Conservation (phyloP, 768 basidiomycete species). For the Postia placenta region DNA sequence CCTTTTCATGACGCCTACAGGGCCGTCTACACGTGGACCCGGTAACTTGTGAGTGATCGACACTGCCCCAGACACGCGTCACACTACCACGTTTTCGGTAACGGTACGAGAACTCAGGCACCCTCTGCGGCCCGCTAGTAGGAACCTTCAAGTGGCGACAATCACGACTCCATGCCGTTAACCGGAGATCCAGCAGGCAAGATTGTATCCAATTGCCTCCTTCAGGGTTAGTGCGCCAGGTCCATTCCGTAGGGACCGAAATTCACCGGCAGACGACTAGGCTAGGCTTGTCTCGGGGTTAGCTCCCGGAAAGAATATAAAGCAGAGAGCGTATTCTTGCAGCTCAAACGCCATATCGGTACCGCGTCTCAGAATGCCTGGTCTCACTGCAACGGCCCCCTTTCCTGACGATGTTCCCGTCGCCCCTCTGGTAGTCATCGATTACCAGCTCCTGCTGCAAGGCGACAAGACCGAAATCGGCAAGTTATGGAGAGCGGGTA, state of each 20-base stretch:
- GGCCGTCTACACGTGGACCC: slow-evolving; percentile 2
- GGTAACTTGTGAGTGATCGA: slow-evolving; percentile 4
- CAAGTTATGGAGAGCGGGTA: slow-evolving; percentile 51
- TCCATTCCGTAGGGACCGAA: neutral
- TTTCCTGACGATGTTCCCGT: slow-evolving; percentile 50
- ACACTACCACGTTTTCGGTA: neutral
- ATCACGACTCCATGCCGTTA: no score
- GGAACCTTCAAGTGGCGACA: neutral
- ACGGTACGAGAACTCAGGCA: neutral
- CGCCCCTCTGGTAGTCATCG: slow-evolving; percentile 50
- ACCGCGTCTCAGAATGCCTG: slow-evolving; percentile 20
- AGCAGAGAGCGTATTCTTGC: neutral
- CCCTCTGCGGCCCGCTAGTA: neutral
- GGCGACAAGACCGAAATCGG: slow-evolving; percentile 39
- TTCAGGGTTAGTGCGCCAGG: slow-evolving; percentile 2
- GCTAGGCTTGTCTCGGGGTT: neutral
- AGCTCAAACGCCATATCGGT: neutral
- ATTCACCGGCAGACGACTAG: slow-evolving; percentile 3
- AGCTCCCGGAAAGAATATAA: slow-evolving; percentile 1
- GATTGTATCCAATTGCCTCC: neutral
- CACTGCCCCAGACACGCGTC: neutral
- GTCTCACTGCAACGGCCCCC: slow-evolving; percentile 23
- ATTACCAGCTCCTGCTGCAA: slow-evolving; percentile 41
- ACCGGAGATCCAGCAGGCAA: neutral
- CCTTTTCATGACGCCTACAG: neutral